A percentile compares a stretch with the other conserved stretches of the same genome.
Conservation (phyloP, 371 early-diverging fungal genomes). For the Funneliformis caledonium region DNA sequence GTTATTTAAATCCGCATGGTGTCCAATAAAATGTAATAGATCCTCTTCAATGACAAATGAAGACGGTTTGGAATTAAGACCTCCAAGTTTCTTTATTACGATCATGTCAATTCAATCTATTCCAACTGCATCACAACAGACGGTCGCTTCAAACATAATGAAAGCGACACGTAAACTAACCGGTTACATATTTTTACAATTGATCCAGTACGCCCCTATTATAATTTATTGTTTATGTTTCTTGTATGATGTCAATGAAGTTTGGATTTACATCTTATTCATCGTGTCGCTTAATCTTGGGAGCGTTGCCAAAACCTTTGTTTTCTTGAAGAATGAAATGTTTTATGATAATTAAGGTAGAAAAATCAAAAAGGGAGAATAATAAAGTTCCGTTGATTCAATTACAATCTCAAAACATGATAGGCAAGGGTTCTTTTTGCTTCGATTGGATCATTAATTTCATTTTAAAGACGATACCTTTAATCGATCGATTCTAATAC, state of each 20-base stretch:
- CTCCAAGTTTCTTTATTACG: neutral
- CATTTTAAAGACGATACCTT: no score
- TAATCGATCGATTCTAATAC: no score
- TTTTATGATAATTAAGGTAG: neutral
- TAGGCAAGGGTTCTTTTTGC: no score
- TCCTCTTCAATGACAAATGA: neutral
- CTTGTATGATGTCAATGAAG: neutral
- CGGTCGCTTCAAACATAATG: neutral
- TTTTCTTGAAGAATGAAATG: neutral
- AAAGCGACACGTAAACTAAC: slow-evolving; percentile 12
- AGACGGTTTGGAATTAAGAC: neutral
- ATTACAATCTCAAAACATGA: no score
- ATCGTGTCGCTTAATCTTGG: neutral
- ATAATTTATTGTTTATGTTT: slow-evolving; percentile 27
- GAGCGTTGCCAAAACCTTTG: neutral
- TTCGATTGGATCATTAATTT: no score
- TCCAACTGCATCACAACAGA: neutral
- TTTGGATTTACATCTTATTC: slow-evolving; percentile 4
- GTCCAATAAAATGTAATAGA: neutral
- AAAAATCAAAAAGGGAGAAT: neutral
- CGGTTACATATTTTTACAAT: slow-evolving; percentile 10
- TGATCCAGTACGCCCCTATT: slow-evolving; percentile 12
- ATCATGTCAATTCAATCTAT: neutral
- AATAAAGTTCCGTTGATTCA: neutral
- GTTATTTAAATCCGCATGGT: neutral